A percentile compares a stretch with the other conserved stretches of the same genome.
Evolutionary conservation across 169 alveolate species (phyloP).

Genomic region (Theileria orientalis): DNA sequence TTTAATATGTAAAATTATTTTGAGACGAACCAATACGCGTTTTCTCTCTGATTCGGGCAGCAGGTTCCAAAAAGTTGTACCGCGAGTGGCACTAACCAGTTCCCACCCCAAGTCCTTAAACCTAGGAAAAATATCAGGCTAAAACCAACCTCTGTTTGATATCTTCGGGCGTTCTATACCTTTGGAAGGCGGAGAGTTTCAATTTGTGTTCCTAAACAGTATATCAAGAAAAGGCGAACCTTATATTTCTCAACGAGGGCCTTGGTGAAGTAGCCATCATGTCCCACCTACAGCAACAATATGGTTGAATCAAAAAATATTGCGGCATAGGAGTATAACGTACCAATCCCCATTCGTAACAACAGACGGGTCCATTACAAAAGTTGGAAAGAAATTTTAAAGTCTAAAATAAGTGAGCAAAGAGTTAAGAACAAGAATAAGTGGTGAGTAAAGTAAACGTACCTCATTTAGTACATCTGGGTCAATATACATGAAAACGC

Average conservation of each 20-base stretch:
- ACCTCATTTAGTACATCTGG: background rate
- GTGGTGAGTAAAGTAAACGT: too few species aligned
- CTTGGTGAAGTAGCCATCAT: too few species aligned
- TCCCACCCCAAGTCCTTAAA: conserved; percentile 35
- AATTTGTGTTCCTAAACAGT: background rate
- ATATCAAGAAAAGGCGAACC: too few species aligned
- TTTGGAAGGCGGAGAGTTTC: background rate
- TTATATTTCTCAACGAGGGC: too few species aligned
- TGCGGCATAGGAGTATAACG: too few species aligned
- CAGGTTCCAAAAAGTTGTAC: background rate
- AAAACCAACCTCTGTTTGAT: background rate
- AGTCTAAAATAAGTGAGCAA: background rate
- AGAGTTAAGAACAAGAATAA: too few species aligned
- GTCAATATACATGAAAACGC: background rate
- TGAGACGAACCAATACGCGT: conserved; percentile 11
- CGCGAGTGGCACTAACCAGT: background rate
- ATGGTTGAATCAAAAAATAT: too few species aligned
- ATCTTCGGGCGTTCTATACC: background rate
- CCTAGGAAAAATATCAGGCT: background rate
- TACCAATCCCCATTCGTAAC: too few species aligned
- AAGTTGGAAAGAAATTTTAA: background rate
- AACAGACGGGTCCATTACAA: background rate
- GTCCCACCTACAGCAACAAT: too few species aligned
- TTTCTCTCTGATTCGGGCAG: conserved; percentile 25
- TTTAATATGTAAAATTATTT: background rate